Conservation (phyloP, 2,329 filamentous ascomycete genomes). For the Pseudocercospora pini-densiflorae region DNA sequence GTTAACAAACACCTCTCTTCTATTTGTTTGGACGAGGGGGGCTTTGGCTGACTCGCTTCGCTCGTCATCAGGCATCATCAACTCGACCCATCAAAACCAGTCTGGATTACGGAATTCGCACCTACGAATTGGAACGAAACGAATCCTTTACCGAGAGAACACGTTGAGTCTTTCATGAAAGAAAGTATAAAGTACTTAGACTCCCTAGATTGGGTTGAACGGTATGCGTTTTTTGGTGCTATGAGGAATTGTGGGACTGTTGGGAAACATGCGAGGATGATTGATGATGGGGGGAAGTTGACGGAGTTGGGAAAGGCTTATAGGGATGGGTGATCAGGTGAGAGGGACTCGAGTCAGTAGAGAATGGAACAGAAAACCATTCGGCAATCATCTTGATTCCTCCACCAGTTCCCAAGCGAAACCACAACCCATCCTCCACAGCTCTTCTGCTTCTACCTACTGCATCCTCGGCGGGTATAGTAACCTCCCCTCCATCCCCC, state of each 20-base stretch:
- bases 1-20: too few relatives aligned
- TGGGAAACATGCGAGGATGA: slow-evolving; percentile 35
- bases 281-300: slow-evolving; percentile 37
- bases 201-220: slow-evolving; percentile 39
- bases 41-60: background rate
- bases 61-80: slow-evolving; percentile 25
- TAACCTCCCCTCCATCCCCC: slow-evolving; percentile 38
- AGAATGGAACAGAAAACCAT: too few relatives aligned
- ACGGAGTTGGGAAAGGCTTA: slow-evolving; percentile 39
- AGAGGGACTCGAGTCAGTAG: too few relatives aligned
- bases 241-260: slow-evolving; percentile 39
- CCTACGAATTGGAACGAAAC: slow-evolving; percentile 39
- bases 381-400: too few relatives aligned
- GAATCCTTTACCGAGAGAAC: slow-evolving; percentile 31
- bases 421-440: slow-evolving; percentile 20
- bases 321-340: slow-evolving; percentile 32
- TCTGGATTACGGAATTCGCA: slow-evolving; percentile 42
- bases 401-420: too few relatives aligned
- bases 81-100: slow-evolving; percentile 34
- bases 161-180: slow-evolving; percentile 37
- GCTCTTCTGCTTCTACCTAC: too few relatives aligned
- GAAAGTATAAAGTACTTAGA: slow-evolving; percentile 39
- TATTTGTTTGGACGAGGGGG: too few relatives aligned
- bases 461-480: slow-evolving; percentile 23
- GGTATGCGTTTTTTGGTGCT: slow-evolving; percentile 41